Base-by-base conservation (phyloP, 768 basidiomycete species). In the Boletus sensibilis region DNA sequence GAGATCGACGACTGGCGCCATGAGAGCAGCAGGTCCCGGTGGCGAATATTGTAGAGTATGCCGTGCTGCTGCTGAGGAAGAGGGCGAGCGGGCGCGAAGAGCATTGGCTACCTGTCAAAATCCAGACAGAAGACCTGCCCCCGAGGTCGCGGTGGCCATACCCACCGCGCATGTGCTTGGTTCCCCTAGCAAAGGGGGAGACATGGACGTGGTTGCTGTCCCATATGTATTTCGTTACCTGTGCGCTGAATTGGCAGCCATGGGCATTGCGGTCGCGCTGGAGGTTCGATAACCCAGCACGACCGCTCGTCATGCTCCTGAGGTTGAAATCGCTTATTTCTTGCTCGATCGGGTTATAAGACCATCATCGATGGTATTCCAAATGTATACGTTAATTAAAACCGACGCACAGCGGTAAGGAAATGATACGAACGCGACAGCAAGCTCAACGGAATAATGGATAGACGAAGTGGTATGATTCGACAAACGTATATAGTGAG, bases 11-110 rank as follows among this genome's bases (percentile, higher is more conserved):
- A 76, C 80, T 23, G 79, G 77, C 53, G 72, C 74, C 31, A 71
- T 83, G 44, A 86, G 79, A 58, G 77, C 85, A 34, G 78, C 83
- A 9, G 88, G 89, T 25, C 88, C 90, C 9, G 82, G 86, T 7
- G 94, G 95, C 49, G 97, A 98, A 74, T 96, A 97, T 68, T 99
- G 97, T 71, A 79, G 97, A 56, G 82, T 94, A n/a, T 99, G 97
- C 73, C 84, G 94, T 56, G 85, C 82, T 14, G 79, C 76, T 43
- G 83, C 83, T 20, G 84, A 88, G 56, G 78, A 84, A 56, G 80
- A 86, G 57, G 85, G 84, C 37, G 82, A 83, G 61, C 75, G 77
- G 33, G 82, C 82, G 64, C 79, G 88, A 40, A 80, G 81, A 58
- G 78, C 81, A 27, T 71, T 88, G 51, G 81, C 73, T n/a, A 83